Percentiles rank a stretch among this genome's conserved stretches.
Conservation (phyloP, 2,329 filamentous ascomycete genomes). For the Alternaria rosae region DNA sequence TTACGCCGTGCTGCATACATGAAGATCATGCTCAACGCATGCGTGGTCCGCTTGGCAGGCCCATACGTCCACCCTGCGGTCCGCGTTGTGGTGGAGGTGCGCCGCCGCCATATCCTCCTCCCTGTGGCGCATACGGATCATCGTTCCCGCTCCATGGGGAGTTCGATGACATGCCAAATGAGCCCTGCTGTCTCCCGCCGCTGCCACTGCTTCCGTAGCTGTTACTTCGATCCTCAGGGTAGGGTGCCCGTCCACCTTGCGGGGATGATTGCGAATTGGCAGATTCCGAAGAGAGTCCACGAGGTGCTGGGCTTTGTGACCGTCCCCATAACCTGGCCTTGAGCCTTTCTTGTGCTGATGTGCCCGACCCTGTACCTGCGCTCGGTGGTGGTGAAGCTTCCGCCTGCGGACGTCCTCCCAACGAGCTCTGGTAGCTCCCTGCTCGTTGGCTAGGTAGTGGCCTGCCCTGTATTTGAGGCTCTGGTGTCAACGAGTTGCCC, state of each 20-base stretch:
- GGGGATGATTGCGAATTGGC: constrained; percentile 22
- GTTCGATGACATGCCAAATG: constrained; percentile 41
- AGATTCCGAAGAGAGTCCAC: constrained; percentile 32
- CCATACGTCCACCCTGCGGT: constrained; percentile 42
- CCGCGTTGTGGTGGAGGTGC: constrained; percentile 37
- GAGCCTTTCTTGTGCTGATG: constrained; percentile 79
- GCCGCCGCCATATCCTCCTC: constrained; percentile 30
- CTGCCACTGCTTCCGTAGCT: constrained; percentile 37
- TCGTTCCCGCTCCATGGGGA: constrained; percentile 43
- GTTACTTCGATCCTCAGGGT: constrained; percentile 44
- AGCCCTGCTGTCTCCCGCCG: constrained; percentile 38
- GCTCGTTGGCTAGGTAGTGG: constrained; percentile 75
- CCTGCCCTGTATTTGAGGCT: constrained; percentile 55
- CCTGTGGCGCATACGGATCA: constrained; percentile 40
- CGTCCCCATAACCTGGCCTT: constrained; percentile 79
- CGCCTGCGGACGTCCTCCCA: constrained; percentile 45
- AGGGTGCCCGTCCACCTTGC: constrained; percentile 33
- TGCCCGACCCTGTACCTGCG: constrained; percentile 47
- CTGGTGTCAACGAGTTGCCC: constrained; percentile 43
- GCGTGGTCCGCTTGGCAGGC: constrained; percentile 50
- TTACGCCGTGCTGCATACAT: constrained; percentile 27
- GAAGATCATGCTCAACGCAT: constrained; percentile 36
- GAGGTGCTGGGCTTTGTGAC: constrained; percentile 62
- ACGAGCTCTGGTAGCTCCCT: constrained; percentile 74
- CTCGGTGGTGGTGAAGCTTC: constrained; percentile 50